Evolutionary conservation across 1,139 yeast species (phyloP), one percentile per base, ranked within the genome.

Genomic region (Pichia sp.): DNA sequence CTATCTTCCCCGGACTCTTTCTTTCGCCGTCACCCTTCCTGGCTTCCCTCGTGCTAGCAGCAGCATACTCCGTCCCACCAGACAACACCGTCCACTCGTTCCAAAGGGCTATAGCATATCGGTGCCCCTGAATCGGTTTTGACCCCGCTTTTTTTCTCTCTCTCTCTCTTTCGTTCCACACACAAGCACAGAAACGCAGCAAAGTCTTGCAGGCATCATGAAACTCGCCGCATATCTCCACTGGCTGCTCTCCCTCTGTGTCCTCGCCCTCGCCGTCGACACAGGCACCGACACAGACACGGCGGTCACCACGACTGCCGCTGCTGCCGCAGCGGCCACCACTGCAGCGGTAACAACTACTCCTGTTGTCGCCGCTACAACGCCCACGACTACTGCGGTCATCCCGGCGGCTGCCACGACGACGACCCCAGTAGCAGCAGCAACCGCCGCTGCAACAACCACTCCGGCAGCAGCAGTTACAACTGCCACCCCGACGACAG

Each of bases 281-380:
- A n/a, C 40, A 8, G 21, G 9, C 18, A 36, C 40, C n/a, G 21
- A 13, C 18, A 42, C 54, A 3, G 47, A 51, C 12, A 37, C 55
- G 10, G 19, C 56, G 4, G 39, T 54, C 13, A 26, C 54, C 10
- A 21, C 55, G 8, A 37, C 53, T 21, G 47, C 47, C 22, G 42
- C 55, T 60, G 13, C 25, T 12, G 23, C 25, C 4, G n/a, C 41
- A 39, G n/a, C 41, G 18, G n/a, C 22, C 13, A n/a, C 41, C 10
- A 16, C 41, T 18, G 16, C 41, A 5, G 19, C 36, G 13, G 36
- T 9, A 9, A 25, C 28, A 25, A 9, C 6, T 9, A 25, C 28
- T 25, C 28, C 45, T 28, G 48, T 60, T 9, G 52, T 59, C 21
- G 54, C 59, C 25, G 50, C 63, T 31, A 22, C 28, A 19, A 19